A percentile compares a stretch with the other conserved stretches of the same genome.
Conservation (phyloP, 2,329 filamentous ascomycete species). For the Aspergillus sp. region DNA sequence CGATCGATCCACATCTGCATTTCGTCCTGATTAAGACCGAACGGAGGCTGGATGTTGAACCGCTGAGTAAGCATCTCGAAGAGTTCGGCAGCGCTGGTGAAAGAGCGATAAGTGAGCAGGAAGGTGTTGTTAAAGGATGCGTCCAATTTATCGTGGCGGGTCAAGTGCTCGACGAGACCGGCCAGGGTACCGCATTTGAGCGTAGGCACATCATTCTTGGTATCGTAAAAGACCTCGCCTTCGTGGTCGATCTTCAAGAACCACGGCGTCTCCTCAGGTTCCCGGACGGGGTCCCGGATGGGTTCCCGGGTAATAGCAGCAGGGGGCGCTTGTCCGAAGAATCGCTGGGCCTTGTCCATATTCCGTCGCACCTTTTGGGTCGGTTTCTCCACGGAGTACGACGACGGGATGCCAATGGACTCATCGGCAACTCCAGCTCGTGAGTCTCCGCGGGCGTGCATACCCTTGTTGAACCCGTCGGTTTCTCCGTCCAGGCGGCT, state of each 20-base stretch:
- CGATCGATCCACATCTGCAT: conserved; percentile 86
- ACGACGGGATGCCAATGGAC: conserved; percentile 46
- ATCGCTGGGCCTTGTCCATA: conserved; percentile 48
- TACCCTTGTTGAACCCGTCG: conserved; percentile 19
- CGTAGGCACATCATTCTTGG: conserved; percentile 70
- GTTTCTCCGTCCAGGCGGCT: conserved; percentile 30
- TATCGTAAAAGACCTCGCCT: conserved; percentile 84
- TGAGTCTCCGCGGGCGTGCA: conserved; percentile 32
- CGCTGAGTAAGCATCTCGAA: conserved; percentile 90
- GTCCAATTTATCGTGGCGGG: conserved; percentile 91
- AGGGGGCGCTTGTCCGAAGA: conserved; percentile 48
- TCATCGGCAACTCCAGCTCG: conserved; percentile 36
- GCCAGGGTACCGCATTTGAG: conserved; percentile 87
- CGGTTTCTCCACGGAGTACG: conserved; percentile 38
- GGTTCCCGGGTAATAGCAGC: conserved; percentile 38
- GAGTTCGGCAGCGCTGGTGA: conserved; percentile 84
- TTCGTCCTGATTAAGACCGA: conserved; percentile 71
- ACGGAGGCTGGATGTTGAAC: conserved; percentile 88
- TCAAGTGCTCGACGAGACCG: conserved; percentile 90
- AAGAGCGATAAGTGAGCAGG: conserved; percentile 92
- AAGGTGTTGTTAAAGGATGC: conserved; percentile 97
- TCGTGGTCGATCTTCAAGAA: conserved; percentile 86
- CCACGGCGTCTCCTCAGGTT: conserved; percentile 74
- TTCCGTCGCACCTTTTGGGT: conserved; percentile 42
- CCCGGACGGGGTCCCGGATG: conserved; percentile 44